Conservation (phyloP, 2,329 filamentous ascomycete species). For the Aspergillus novofumigatus region DNA sequence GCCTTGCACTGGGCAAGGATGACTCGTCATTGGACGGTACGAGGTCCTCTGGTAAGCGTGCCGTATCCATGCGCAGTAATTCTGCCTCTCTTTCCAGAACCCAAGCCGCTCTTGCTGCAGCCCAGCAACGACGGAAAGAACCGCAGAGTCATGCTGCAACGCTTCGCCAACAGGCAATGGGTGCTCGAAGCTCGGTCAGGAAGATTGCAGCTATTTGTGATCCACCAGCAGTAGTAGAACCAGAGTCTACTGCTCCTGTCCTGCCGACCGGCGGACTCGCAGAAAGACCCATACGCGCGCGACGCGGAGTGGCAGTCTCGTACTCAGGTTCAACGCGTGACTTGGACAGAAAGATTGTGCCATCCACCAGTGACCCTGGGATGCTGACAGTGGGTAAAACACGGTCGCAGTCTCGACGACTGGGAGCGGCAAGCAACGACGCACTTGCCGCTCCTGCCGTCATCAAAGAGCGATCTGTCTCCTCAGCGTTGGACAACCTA, state of each 20-base stretch:
- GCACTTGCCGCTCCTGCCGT: conserved; percentile 4
- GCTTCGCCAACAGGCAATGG: conserved; percentile 43
- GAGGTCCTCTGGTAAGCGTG: conserved; percentile 25
- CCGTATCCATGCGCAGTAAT: conserved; percentile 23
- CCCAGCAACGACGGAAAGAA: conserved; percentile 38
- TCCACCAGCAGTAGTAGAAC: conserved; percentile 14
- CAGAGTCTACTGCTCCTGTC: conserved; percentile 10
- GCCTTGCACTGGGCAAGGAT: conserved; percentile 17
- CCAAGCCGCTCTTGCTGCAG: conserved; percentile 38
- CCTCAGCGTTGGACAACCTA: conserved; percentile 17
- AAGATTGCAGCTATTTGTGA: conserved; percentile 24
- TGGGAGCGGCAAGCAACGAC: conserved; percentile 30
- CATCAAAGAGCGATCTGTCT: conserved; percentile 20
- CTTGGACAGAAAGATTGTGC: conserved; percentile 21
- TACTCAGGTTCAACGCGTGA: conserved; percentile 32
- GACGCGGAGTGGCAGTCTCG: conserved; percentile 32
- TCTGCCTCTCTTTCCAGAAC: conserved; percentile 30
- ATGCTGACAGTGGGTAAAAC: conserved; percentile 39
- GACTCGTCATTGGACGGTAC: conserved; percentile 26
- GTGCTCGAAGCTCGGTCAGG: conserved; percentile 27
- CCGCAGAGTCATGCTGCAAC: conserved; percentile 45
- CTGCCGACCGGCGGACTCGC: conserved; percentile 30
- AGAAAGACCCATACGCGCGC: conserved; percentile 37
- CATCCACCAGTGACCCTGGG: conserved; percentile 26
- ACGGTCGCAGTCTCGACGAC: conserved; percentile 37